Conservation (phyloP, 768 basidiomycete genomes). For the Arthromyces matolae region DNA sequence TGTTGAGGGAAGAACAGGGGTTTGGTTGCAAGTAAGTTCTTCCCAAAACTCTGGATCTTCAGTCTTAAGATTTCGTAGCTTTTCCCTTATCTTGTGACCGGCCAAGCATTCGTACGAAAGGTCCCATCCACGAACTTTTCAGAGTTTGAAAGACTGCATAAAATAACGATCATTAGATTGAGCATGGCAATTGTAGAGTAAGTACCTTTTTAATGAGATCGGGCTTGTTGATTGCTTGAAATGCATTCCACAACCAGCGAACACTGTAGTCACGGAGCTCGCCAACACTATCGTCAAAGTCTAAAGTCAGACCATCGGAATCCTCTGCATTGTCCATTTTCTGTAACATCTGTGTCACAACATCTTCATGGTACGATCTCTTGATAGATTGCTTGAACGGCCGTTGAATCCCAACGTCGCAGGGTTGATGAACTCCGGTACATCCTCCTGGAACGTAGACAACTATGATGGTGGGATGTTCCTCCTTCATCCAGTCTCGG, state of each 20-base stretch:
- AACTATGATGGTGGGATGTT: slow-evolving; percentile 25
- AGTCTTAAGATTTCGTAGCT: background rate
- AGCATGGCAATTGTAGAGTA: background rate
- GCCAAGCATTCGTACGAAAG: background rate
- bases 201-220: slow-evolving; percentile 3
- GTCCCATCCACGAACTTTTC: background rate
- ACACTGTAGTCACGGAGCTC: background rate
- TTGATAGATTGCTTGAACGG: slow-evolving; percentile 32
- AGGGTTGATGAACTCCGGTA: slow-evolving; percentile 30
- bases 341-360: slow-evolving; percentile 26
- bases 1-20: too few relatives aligned
- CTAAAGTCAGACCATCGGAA: background rate
- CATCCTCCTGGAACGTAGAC: slow-evolving; percentile 31
- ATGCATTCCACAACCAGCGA: slow-evolving; percentile 7
- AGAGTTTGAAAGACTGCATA: background rate
- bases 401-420: slow-evolving; percentile 36
- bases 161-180: background rate
- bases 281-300: background rate
- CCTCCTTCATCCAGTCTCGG: slow-evolving; percentile 22
- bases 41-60: background rate
- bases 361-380: slow-evolving; percentile 28
- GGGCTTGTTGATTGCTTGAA: slow-evolving; percentile 1
- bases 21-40: too few relatives aligned
- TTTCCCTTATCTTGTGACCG: background rate
- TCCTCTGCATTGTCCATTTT: slow-evolving; percentile 18